Base-by-base conservation (phyloP, 306 rosid species). In the Citrullus mucosospermus region DNA sequence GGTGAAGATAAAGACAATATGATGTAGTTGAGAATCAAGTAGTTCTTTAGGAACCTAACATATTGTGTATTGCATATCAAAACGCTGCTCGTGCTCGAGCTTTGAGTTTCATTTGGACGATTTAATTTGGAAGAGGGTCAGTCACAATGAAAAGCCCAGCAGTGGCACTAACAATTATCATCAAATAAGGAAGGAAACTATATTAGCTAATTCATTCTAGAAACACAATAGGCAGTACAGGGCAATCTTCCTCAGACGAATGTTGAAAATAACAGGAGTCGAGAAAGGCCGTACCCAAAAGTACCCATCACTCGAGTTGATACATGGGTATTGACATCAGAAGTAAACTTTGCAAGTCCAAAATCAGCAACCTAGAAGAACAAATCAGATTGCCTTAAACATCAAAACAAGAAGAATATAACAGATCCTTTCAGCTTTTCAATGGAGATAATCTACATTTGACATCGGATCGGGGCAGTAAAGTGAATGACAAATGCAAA, bases 271-370 rank as follows among this genome's bases (percentile, higher is more conserved):
- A 15, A 67, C 48, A 43, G 30, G 54, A 54, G 36, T 53, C 10
- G 36, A 36, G n/a, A 48, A 25, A 11, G 14, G 46, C 39, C 95
- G 65, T 86, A 95, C 98, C 98, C 98, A 72, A 95, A 95, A 78
- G 97, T 95, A 56, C 98, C 98, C 98, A 95, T 95, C 84, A 95
- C 98, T 81, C 97, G 88, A 46, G 98, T 95, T 82, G 98, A 95
- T 53, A 95, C 93, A 78, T 95, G 98, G 61, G 98, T 95, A 63
- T 95, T 91, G 79, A 87, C 18, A 79, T 95, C 98, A 59, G 92
- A 87, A 78, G 96, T 63, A 71, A 95, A 57, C 86, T 91, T 95
- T 8, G 99, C 99, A 74, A 95, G 99, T 78, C 97, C 97, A 78
- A 95, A 95, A 83, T 95, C 99, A 1, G 99, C 93, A 82, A 95